Evolutionary conservation across 1,284 basidiomycete species (phyloP).

Genomic region (Tylopilus sp.): DNA sequence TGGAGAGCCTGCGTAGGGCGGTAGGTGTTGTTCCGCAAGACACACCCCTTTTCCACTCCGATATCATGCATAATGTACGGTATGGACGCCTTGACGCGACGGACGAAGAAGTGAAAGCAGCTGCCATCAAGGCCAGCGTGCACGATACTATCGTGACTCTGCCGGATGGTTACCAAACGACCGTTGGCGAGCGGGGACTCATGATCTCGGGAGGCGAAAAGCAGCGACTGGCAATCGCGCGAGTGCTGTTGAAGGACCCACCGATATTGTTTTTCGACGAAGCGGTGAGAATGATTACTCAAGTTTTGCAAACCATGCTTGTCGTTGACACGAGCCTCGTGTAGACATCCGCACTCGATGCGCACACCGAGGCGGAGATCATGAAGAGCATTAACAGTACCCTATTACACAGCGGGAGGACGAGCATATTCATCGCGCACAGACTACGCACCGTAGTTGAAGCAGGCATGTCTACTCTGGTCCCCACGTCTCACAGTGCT

Average conservation of each 20-base stretch:
- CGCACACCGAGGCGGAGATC: slow-evolving; percentile 90
- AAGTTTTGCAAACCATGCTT: neutral
- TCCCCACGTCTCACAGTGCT: slow-evolving; percentile 2
- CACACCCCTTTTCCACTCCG: slow-evolving; percentile 94
- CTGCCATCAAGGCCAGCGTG: slow-evolving; percentile 83
- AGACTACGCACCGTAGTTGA: slow-evolving; percentile 88
- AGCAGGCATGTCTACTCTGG: slow-evolving; percentile 51
- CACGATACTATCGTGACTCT: slow-evolving; percentile 77
- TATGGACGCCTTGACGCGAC: slow-evolving; percentile 89
- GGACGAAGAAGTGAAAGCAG: slow-evolving; percentile 86
- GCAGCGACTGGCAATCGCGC: slow-evolving; percentile 90
- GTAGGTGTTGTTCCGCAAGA: slow-evolving; percentile 98
- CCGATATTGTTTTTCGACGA: slow-evolving; percentile 97
- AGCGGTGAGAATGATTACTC: slow-evolving; percentile 58
- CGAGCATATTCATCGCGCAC: slow-evolving; percentile 95
- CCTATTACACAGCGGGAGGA: slow-evolving; percentile 74
- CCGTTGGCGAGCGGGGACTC: slow-evolving; percentile 92
- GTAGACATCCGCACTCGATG: slow-evolving; percentile 91
- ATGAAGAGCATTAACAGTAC: slow-evolving; percentile 92
- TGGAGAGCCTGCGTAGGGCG: slow-evolving; percentile 68
- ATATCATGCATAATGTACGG: slow-evolving; percentile 92
- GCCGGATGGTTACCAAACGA: slow-evolving; percentile 85
- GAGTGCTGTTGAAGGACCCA: slow-evolving; percentile 91
- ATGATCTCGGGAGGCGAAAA: slow-evolving; percentile 99
- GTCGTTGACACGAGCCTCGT: slow-evolving; percentile 1